Evolutionary conservation across 768 basidiomycete species (phyloP), one percentile per base, ranked within the genome.

Genomic region (Lentinula raphanica): DNA sequence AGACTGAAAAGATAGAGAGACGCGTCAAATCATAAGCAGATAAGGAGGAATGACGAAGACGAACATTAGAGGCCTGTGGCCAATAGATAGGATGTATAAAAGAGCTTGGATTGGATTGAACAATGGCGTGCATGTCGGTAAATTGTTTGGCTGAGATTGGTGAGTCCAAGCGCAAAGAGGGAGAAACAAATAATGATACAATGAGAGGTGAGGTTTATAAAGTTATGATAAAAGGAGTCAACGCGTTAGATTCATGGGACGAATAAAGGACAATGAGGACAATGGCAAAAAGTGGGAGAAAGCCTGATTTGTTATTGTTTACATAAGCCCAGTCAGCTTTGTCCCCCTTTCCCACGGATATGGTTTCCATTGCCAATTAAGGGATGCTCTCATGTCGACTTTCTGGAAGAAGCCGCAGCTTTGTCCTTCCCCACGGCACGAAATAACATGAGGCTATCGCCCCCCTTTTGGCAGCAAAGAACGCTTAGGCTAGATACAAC

Each of bases 81-180:
- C 64, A 58, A 58, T 67, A 62, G 57, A 69, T 60, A 59, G 66
- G 69, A 62, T 67, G 60, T 60, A 58, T 58, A 39, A 60, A 62
- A 46, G 68, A 67, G 58, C 66, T 68, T 63, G 67, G 68, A 66
- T 59, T 69, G 62, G 64, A 57, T 67, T 64, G 66, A 48, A 48
- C 46, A 48, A 48, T 48, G 46, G 46, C 27, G 46, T 48, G 46
- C 46, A 48, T 48, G 23, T 48, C 25, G 23, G 58, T 56, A 58
- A 6, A 28, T 29, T 48, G 46, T 48, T 48, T 48, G 46, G 46
- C 46, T 55, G 63, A 66, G 50, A 60, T 51, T 58, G 62, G 60
- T n/a, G 66, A 63, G 64, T 60, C 57, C 60, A 64, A 63, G 56
- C 64, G 31, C 31, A 53, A 19, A 49, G 32, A 28, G 48, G 50